Percentiles rank a stretch among this genome's conserved stretches.
phyloP scores from a whole-genome alignment of 176 grass and related monocot species.

The Phoenix roebelenii region DNA sequence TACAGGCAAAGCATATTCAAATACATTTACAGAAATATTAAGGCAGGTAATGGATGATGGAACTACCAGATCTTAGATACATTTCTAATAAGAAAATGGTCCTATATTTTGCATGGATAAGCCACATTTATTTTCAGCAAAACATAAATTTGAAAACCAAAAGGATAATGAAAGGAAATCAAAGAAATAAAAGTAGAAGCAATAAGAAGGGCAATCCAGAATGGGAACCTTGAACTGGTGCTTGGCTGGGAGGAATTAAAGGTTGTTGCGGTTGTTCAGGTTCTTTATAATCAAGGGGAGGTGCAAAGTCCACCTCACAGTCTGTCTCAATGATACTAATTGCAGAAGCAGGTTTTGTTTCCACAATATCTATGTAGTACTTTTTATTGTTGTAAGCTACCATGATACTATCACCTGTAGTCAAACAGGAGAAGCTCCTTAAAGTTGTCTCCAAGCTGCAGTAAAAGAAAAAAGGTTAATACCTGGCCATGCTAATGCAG shows the following conservation, averaged over 20 bases:
- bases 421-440: slow-evolving; percentile 88
- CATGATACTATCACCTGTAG: slow-evolving; percentile 72
- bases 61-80: too few relatives aligned
- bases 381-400: slow-evolving; percentile 87
- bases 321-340: slow-evolving; percentile 89
- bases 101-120: too few relatives aligned
- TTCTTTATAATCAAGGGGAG: slow-evolving; percentile 80
- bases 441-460: slow-evolving; percentile 70
- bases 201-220: background rate
- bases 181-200: background rate
- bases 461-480: slow-evolving; percentile 1
- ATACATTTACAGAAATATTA: too few relatives aligned
- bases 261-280: slow-evolving; percentile 35
- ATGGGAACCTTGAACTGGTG: slow-evolving; percentile 42
- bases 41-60: too few relatives aligned
- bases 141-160: background rate
- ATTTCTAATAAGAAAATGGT: too few relatives aligned
- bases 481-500: too few relatives aligned
- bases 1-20: too few relatives aligned
- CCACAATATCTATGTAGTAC: slow-evolving; percentile 88
- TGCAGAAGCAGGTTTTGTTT: slow-evolving; percentile 77
- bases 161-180: slow-evolving; percentile 2
- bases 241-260: slow-evolving; percentile 28
- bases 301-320: slow-evolving; percentile 93
- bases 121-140: too few relatives aligned